Conservation (phyloP, 2,329 filamentous ascomycete species). For the Aspergillus fumigatiaffinis region DNA sequence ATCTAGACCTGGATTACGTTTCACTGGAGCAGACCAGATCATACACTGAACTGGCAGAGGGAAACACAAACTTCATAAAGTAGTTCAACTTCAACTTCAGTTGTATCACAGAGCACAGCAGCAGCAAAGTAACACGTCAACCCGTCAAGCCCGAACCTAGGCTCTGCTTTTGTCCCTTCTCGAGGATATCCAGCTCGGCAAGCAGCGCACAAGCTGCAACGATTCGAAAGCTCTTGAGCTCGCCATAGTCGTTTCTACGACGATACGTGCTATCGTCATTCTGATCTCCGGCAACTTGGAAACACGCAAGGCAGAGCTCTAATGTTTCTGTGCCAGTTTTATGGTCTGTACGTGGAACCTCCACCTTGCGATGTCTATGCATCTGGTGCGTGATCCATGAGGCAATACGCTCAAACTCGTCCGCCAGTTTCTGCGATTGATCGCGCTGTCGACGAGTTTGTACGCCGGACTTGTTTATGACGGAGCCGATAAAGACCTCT, state of each 20-base stretch:
- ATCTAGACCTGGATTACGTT: no score
- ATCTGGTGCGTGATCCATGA: constrained; percentile 12
- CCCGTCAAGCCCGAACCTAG: no score
- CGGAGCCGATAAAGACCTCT: constrained; percentile 56
- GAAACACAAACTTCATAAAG: no score
- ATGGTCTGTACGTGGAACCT: constrained; percentile 2
- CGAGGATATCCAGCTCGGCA: constrained; percentile 11
- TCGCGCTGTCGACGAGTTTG: constrained; percentile 40
- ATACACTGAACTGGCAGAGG: no score
- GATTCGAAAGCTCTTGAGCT: constrained; percentile 13
- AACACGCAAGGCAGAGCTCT: constrained; percentile 15
- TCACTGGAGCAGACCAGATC: no score
- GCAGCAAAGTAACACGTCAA: no score
- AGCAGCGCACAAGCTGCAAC: constrained; percentile 16
- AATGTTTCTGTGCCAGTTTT: constrained; percentile 4
- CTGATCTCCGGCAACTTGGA: constrained; percentile 8
- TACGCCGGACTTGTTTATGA: constrained; percentile 46
- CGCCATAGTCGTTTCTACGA: constrained; percentile 1
- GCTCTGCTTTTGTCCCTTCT: constrained; percentile 2
- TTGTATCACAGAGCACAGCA: no score
- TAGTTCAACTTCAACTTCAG: no score
- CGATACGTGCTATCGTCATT: not conserved
- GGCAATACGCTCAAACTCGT: constrained; percentile 35
- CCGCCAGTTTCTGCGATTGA: constrained; percentile 40
- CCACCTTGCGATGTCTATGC: not conserved